phyloP scores from a whole-genome alignment of 805 yeast genomes.

The Starmerella lactis-condensi region DNA sequence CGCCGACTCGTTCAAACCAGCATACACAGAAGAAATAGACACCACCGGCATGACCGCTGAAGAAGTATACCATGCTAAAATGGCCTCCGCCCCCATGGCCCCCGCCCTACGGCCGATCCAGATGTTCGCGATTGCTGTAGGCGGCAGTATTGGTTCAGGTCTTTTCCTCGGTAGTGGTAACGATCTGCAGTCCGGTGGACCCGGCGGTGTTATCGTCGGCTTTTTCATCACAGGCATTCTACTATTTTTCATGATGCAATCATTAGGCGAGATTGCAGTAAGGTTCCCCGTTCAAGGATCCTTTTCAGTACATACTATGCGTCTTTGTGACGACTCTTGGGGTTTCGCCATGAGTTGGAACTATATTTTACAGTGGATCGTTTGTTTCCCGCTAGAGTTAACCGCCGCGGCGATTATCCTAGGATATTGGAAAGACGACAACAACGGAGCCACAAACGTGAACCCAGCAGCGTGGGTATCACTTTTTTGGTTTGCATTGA shows the following conservation, averaged over 20 bases:
- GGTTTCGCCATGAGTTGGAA: constrained; percentile 56
- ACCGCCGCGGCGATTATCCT: constrained; percentile 40
- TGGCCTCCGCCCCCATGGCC: constrained; percentile 18
- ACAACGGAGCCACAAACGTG: constrained; percentile 47
- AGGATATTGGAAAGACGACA: constrained; percentile 29
- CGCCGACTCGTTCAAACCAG: constrained; percentile 32
- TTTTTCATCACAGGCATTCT: constrained; percentile 34
- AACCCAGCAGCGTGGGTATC: constrained; percentile 34
- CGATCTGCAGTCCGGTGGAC: constrained; percentile 31
- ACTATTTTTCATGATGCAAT: constrained; percentile 39
- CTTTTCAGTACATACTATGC: constrained; percentile 35
- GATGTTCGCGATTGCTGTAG: constrained; percentile 45
- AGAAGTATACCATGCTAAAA: constrained; percentile 9
- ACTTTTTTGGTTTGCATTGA: constrained; percentile 32
- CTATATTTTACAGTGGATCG: constrained; percentile 41
- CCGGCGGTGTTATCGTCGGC: constrained; percentile 33
- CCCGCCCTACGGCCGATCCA: constrained; percentile 21
- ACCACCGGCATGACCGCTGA: constrained; percentile 16
- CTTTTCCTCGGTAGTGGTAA: constrained; percentile 34
- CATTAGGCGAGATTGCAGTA: constrained; percentile 51
- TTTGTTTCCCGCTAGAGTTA: constrained; percentile 43
- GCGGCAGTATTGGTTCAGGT: constrained; percentile 67
- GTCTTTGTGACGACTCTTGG: constrained; percentile 42
- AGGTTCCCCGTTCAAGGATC: constrained; percentile 44
- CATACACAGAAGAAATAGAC: constrained; percentile 8